Evolutionary conservation across 2,329 filamentous ascomycete genomes (phyloP).

Genomic region (Xylariaceae sp.): DNA sequence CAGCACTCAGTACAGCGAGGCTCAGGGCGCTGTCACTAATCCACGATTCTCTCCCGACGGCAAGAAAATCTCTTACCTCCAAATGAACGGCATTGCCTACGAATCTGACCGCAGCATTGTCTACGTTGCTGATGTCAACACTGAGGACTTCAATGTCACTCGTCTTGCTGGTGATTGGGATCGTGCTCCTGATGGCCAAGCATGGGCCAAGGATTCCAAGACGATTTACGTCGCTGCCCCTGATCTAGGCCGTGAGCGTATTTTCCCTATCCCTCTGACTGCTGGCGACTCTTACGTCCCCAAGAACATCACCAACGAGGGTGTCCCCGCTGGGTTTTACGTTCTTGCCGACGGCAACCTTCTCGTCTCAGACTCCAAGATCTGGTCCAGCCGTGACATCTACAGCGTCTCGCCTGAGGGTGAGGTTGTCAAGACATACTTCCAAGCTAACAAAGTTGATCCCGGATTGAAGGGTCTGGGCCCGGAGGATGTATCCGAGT

Average conservation of each 20-base stretch:
- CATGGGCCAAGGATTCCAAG: constrained; percentile 30
- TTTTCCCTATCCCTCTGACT: constrained; percentile 32
- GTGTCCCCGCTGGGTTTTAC: constrained; percentile 28
- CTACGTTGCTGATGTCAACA: constrained; percentile 44
- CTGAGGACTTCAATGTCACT: constrained; percentile 41
- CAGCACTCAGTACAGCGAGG: constrained; percentile 29
- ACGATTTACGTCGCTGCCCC: constrained; percentile 30
- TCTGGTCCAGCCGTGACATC: constrained; percentile 36
- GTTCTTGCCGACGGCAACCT: constrained; percentile 28
- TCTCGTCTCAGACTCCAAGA: constrained; percentile 34
- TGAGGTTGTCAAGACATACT: constrained; percentile 29
- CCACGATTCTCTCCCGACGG: constrained; percentile 57
- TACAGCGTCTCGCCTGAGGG: constrained; percentile 29
- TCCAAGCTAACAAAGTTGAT: constrained; percentile 36
- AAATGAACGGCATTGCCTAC: constrained; percentile 59
- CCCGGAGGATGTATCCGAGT: constrained; percentile 34
- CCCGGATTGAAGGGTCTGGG: constrained; percentile 32
- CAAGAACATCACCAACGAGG: constrained; percentile 34
- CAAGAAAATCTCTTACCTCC: constrained; percentile 56
- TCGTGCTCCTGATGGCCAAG: constrained; percentile 25
- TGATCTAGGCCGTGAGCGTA: constrained; percentile 31
- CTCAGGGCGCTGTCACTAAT: constrained; percentile 34
- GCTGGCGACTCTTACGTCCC: constrained; percentile 30
- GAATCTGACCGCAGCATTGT: constrained; percentile 44
- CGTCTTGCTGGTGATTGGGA: constrained; percentile 34